Percentiles rank a stretch among this genome's conserved stretches.
Evolutionary conservation across 2,329 filamentous ascomycete genomes (phyloP).

Genomic region (Septoria linicola): DNA sequence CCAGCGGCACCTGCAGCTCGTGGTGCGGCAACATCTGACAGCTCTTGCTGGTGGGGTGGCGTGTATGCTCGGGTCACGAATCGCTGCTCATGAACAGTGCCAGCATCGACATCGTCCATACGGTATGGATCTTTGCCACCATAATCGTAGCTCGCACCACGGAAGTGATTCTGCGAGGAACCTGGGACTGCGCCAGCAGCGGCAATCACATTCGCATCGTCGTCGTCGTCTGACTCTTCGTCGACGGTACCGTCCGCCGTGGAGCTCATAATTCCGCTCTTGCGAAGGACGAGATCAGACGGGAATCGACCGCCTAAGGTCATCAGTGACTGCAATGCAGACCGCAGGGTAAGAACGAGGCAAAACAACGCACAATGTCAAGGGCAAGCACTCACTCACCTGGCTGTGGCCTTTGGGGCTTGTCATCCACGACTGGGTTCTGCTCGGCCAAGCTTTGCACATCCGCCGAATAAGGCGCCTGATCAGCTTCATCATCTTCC

Average conservation of each 20-base stretch:
- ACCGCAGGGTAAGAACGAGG: constrained; percentile 17
- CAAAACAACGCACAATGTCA: constrained; percentile 28
- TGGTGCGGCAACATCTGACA: constrained; percentile 45
- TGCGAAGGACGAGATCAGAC: constrained; percentile 84
- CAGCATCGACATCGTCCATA: constrained; percentile 29
- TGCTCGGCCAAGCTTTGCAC: constrained; percentile 43
- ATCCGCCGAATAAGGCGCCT: constrained; percentile 64
- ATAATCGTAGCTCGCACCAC: constrained; percentile 27
- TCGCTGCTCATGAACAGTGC: constrained; percentile 18
- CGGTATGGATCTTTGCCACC: constrained; percentile 34
- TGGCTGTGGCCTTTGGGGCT: constrained; percentile 72
- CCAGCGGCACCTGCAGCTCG: constrained; percentile 38
- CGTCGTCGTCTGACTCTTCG: constrained; percentile 57
- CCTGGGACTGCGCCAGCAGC: constrained; percentile 41
- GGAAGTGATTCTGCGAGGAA: constrained; percentile 24
- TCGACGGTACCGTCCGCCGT: constrained; percentile 77
- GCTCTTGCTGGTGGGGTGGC: constrained; percentile 19
- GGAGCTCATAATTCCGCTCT: constrained; percentile 57
- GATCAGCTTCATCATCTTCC: constrained; percentile 70
- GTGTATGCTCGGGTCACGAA: constrained; percentile 30
- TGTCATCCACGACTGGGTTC: constrained; percentile 40
- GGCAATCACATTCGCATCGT: constrained; percentile 61
- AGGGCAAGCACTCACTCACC: constrained; percentile 58
- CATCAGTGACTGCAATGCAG: constrained; percentile 21
- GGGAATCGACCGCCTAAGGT: constrained; percentile 70